These are phyloP conservation scores for Dicorynia guianensis DNA, from an alignment of 306 rosid species.

Conservation along the genomic window DNA sequence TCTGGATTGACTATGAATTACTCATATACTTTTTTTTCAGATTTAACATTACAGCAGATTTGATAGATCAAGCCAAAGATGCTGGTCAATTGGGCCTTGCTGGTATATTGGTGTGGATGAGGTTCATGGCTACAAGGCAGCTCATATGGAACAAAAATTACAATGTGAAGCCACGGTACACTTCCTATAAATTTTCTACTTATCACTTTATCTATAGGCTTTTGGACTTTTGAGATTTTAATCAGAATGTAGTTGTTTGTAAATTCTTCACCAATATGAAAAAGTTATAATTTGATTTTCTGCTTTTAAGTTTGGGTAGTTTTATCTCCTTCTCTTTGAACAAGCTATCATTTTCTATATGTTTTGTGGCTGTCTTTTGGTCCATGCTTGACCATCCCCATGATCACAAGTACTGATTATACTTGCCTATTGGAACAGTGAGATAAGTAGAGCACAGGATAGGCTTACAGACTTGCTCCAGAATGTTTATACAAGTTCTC, in stretches of 20 bases:
- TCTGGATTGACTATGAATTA: slow-evolving; percentile 15
- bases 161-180: slow-evolving; percentile 98
- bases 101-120: slow-evolving; percentile 95
- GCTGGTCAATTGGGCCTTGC: slow-evolving; percentile 86
- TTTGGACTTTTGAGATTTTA: slow-evolving; percentile 29
- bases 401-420: slow-evolving; percentile 38
- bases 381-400: slow-evolving; percentile 35
- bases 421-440: slow-evolving; percentile 63
- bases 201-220: slow-evolving; percentile 30
- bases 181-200: slow-evolving; percentile 31
- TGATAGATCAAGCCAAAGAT: slow-evolving; percentile 77
- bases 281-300: neutral
- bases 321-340: slow-evolving; percentile 17
- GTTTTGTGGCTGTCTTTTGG: slow-evolving; percentile 12
- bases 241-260: neutral
- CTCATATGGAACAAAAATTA: slow-evolving; percentile 98
- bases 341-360: slow-evolving; percentile 36
- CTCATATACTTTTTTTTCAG: slow-evolving; percentile 57
- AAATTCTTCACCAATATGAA: slow-evolving; percentile 26
- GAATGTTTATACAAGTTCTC: slow-evolving; percentile 69
- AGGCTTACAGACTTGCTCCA: slow-evolving; percentile 91
- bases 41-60: slow-evolving; percentile 96
- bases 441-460: slow-evolving; percentile 96
- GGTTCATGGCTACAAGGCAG: slow-evolving; percentile 99
- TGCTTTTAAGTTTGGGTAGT: slow-evolving; percentile 25